Evolutionary conservation across 2,329 filamentous ascomycete species (phyloP).

Genomic region (Venturia effusa): DNA sequence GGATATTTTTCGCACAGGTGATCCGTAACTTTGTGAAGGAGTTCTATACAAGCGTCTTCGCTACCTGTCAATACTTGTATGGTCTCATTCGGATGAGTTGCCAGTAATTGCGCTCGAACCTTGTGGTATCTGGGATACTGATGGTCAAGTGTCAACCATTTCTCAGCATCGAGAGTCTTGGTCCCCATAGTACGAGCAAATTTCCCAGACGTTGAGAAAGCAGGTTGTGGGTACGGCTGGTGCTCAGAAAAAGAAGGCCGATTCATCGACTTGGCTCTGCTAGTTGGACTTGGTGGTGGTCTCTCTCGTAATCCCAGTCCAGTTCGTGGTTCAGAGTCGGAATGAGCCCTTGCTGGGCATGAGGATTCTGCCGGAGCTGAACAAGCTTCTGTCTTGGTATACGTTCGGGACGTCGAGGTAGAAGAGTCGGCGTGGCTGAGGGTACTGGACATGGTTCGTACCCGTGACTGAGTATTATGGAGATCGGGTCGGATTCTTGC

Average conservation of each 20-base stretch:
- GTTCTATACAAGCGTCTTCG: background rate
- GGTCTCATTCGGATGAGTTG: background rate
- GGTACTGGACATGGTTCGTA: background rate
- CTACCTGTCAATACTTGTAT: background rate
- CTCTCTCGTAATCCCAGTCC: background rate
- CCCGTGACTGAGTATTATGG: background rate
- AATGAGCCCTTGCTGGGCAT: background rate
- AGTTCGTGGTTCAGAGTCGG: background rate
- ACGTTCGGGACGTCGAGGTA: background rate
- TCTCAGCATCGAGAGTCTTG: background rate
- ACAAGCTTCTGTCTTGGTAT: background rate
- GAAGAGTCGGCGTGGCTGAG: background rate
- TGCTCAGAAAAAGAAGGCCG: background rate
- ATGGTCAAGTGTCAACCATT: conserved; percentile 4
- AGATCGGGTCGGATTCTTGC: background rate
- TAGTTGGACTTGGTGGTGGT: background rate
- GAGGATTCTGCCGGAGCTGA: background rate
- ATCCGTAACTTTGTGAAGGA: background rate
- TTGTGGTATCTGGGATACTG: background rate
- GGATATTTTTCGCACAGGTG: background rate
- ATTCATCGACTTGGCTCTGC: background rate
- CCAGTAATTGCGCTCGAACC: background rate
- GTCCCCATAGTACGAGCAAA: background rate
- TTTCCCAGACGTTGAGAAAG: background rate
- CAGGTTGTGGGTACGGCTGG: background rate